Conservation (phyloP, 129 eudicot species). For the Tagetes erecta region DNA sequence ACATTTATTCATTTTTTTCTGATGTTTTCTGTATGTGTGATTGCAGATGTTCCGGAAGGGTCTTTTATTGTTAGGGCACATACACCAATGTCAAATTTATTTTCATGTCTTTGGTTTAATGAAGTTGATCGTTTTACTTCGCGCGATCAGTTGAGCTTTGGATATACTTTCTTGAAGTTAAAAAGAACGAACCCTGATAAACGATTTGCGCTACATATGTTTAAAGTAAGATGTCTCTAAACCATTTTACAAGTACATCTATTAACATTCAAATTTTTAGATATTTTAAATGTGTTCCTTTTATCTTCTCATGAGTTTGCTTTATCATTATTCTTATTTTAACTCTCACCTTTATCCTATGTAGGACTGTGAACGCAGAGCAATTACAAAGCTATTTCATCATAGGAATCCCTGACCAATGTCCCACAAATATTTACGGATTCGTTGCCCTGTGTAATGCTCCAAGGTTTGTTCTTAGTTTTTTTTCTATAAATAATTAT, state of each 20-base stretch:
- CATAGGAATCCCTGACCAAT: constrained; percentile 57
- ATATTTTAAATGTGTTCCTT: neutral
- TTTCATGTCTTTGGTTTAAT: constrained; percentile 97
- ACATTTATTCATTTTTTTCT: constrained; percentile 11
- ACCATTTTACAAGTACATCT: neutral
- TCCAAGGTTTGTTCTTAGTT: constrained; percentile 24
- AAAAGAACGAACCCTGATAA: constrained; percentile 67
- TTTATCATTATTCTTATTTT: neutral
- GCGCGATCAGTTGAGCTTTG: constrained; percentile 94
- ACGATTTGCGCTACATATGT: constrained; percentile 67
- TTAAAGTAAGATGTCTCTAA: constrained; percentile 55
- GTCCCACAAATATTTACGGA: neutral
- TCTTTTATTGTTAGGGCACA: constrained; percentile 91
- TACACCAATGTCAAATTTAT: constrained; percentile 89
- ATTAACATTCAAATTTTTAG: neutral
- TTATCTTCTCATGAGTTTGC: neutral
- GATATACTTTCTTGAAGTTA: constrained; percentile 79
- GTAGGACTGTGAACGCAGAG: constrained; percentile 96
- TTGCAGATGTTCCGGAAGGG: constrained; percentile 96
- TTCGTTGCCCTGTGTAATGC: constrained; percentile 17
- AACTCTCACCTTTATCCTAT: neutral
- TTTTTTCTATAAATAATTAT: neutral
- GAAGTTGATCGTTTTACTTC: constrained; percentile 98
- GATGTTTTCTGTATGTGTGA: neutral
- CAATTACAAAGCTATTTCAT: constrained; percentile 75